A percentile compares a stretch with the other conserved stretches of the same genome.
Evolutionary conservation across 2,329 filamentous ascomycete genomes (phyloP).

Genomic region (Neobulgaria alba): DNA sequence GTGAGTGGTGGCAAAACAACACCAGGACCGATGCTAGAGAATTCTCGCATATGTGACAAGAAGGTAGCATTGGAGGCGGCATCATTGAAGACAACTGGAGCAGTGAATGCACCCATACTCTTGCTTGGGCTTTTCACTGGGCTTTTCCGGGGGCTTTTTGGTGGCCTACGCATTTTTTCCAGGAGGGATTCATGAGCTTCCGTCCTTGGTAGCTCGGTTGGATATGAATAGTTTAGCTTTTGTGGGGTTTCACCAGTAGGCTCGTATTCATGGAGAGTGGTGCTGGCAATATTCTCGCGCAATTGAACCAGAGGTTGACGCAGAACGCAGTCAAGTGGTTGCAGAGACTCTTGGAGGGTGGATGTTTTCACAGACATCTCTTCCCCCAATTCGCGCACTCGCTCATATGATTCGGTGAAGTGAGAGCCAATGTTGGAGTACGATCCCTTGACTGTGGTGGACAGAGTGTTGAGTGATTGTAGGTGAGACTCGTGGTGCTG

Average conservation of each 20-base stretch:
- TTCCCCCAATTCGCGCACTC: slow-evolving; percentile 59
- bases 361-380: slow-evolving; percentile 55
- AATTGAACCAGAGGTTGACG: slow-evolving; percentile 64
- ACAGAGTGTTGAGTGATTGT: slow-evolving; percentile 56
- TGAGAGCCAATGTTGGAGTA: slow-evolving; percentile 64
- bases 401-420: slow-evolving; percentile 58
- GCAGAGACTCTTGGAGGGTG: slow-evolving; percentile 51
- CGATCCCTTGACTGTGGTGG: slow-evolving; percentile 61
- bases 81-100: slow-evolving; percentile 29
- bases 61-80: slow-evolving; percentile 1
- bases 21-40: slow-evolving; percentile 12
- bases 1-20: slow-evolving; percentile 3
- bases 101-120: slow-evolving; percentile 24
- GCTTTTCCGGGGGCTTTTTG: slow-evolving; percentile 23
- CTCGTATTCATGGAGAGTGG: slow-evolving; percentile 67
- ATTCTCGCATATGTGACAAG: slow-evolving; percentile 10
- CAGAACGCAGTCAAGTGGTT: slow-evolving; percentile 51
- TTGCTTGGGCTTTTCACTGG: slow-evolving; percentile 26
- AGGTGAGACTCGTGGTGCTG: slow-evolving; percentile 64
- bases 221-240: slow-evolving; percentile 74
- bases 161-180: slow-evolving; percentile 35
- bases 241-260: slow-evolving; percentile 81
- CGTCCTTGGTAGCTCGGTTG: slow-evolving; percentile 70
- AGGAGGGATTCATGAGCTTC: slow-evolving; percentile 50
- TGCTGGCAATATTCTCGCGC: slow-evolving; percentile 56